A percentile compares a stretch with the other conserved stretches of the same genome.
Evolutionary conservation across 805 yeast genomes (phyloP).

Genomic region (Clavispora phyllophila): DNA sequence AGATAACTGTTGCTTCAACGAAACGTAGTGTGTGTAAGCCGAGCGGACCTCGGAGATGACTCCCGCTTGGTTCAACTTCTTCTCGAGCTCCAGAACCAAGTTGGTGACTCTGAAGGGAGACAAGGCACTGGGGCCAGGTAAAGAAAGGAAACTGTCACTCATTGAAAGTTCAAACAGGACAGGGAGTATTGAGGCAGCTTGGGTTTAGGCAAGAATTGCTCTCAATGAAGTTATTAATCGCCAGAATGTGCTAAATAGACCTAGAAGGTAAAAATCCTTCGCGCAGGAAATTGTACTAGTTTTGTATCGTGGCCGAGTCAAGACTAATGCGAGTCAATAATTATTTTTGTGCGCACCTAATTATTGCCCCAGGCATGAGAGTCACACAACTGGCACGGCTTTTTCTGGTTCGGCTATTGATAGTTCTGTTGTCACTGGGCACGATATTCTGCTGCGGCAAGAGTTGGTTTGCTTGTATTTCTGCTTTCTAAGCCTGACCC

Average conservation of each 20-base stretch:
- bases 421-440: too few species aligned
- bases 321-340: not conserved
- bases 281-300: not conserved
- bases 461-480: too few species aligned
- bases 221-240: not conserved
- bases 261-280: not conserved
- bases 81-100: slow-evolving; percentile 67
- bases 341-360: not conserved
- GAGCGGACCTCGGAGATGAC: slow-evolving; percentile 69
- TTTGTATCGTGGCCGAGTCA: slow-evolving; percentile 8
- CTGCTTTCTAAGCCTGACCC: too few species aligned
- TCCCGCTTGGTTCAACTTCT: slow-evolving; percentile 54
- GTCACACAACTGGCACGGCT: not conserved
- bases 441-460: too few species aligned
- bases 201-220: not conserved
- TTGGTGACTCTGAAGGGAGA: slow-evolving; percentile 80
- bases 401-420: too few species aligned
- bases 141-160: slow-evolving; percentile 29
- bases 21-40: slow-evolving; percentile 76
- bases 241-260: slow-evolving; percentile 1
- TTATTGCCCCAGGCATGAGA: not conserved
- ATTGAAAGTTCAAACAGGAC: slow-evolving; percentile 2
- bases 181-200: not conserved
- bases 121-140: slow-evolving; percentile 88
- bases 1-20: slow-evolving; percentile 41